Conservation (phyloP, 1,284 basidiomycete genomes). For the Gomphus bonarii region DNA sequence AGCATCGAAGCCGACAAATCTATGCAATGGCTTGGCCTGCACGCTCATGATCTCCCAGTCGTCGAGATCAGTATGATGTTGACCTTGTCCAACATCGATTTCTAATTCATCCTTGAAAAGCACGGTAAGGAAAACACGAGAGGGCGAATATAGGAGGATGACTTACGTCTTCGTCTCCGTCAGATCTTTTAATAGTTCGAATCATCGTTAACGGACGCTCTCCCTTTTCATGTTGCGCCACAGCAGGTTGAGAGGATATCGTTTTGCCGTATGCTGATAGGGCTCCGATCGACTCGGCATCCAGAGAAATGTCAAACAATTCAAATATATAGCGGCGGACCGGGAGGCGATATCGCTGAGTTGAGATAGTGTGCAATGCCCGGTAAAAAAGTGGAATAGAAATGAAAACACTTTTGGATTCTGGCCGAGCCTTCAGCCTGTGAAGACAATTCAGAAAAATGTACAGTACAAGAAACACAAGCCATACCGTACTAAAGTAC, state of each 20-base stretch:
- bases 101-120: conserved; percentile 4
- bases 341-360: conserved; percentile 81
- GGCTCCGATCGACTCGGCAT: conserved; percentile 42
- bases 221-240: conserved; percentile 1
- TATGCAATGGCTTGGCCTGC: conserved; percentile 2
- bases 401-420: conserved; percentile 58
- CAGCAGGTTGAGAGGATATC: conserved; percentile 20
- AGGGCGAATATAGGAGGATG: too few species aligned
- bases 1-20: conserved; percentile 6
- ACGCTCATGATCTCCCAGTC: conserved; percentile 6
- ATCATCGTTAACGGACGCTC: conserved; percentile 11
- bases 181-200: conserved; percentile 8
- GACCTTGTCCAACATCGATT: conserved; percentile 8
- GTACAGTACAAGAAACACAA: conserved; percentile 1
- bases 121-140: background rate
- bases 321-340: conserved; percentile 90
- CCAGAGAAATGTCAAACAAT: conserved; percentile 77
- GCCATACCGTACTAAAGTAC: conserved; percentile 71
- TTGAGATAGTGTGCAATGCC: conserved; percentile 76
- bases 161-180: conserved; percentile 7
- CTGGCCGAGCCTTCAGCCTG: conserved; percentile 75
- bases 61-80: background rate
- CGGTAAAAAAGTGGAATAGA: conserved; percentile 76
- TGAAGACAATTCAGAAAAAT: background rate
- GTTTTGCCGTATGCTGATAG: conserved; percentile 39